phyloP scores from a whole-genome alignment of 2,329 filamentous ascomycete genomes.

The Fusarium euwallaceae region DNA sequence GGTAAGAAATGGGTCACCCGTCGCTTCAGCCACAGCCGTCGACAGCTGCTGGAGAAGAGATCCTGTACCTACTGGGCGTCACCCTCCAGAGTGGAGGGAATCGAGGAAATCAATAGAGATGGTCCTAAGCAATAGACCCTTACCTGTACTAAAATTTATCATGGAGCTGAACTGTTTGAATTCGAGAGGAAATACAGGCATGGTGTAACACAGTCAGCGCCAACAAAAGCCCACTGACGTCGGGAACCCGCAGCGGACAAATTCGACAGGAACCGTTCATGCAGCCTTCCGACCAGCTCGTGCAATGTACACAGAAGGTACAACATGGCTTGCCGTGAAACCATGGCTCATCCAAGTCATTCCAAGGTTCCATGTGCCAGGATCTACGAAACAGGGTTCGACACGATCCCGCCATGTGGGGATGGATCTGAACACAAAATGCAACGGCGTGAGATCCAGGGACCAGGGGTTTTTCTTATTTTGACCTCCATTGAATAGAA shows the following conservation, averaged over 20 bases:
- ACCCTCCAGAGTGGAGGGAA: neutral
- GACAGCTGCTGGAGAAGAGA: neutral
- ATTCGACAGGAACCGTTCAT: neutral
- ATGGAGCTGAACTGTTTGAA: neutral
- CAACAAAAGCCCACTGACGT: neutral
- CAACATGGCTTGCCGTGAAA: neutral
- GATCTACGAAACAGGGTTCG: neutral
- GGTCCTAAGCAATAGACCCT: neutral
- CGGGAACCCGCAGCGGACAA: neutral
- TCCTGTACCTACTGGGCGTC: too few species aligned
- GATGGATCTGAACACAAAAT: conserved; percentile 1
- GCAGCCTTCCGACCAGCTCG: neutral
- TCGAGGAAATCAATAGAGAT: neutral
- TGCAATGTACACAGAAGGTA: neutral
- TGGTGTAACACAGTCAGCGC: neutral
- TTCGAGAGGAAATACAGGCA: neutral
- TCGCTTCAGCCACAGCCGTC: neutral
- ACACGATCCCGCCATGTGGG: neutral
- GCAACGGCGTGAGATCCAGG: neutral
- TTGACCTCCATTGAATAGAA: neutral
- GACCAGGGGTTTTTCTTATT: neutral
- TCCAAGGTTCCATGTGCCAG: neutral
- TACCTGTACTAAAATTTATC: too few species aligned
- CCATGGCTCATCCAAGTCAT: neutral
- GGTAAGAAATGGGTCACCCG: neutral